Conservation (phyloP, 768 basidiomycete genomes). For the Vishniacozyma victoriae region DNA sequence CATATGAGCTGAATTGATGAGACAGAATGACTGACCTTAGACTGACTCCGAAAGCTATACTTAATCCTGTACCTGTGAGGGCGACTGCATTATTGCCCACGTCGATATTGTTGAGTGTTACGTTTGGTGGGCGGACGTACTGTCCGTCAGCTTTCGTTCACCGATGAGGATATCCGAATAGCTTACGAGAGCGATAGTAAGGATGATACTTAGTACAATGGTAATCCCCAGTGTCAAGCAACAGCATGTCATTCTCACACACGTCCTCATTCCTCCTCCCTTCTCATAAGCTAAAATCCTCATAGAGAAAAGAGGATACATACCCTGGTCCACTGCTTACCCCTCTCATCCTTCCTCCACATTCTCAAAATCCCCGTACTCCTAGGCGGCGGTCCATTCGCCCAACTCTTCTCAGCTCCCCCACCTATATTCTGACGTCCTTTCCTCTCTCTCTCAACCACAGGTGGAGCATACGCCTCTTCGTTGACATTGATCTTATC, state of each 20-base stretch:
- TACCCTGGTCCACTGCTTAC: constrained; percentile 45
- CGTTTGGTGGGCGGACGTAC: constrained; percentile 44
- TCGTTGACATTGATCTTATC: too few relatives aligned
- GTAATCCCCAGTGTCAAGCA: constrained; percentile 34
- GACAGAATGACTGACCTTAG: constrained; percentile 26
- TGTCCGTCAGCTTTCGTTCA: constrained; percentile 7
- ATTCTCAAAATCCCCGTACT: constrained; percentile 45
- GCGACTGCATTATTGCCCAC: constrained; percentile 34
- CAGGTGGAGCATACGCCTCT: background rate
- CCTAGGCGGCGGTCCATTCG: constrained; percentile 30
- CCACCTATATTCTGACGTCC: background rate
- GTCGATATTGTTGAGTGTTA: constrained; percentile 35
- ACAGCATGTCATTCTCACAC: constrained; percentile 38
- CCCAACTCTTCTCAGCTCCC: background rate
- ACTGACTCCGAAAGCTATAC: constrained; percentile 34
- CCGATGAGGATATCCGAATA: background rate
- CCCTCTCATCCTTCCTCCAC: constrained; percentile 47
- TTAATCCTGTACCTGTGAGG: constrained; percentile 27
- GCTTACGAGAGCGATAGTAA: constrained; percentile 41
- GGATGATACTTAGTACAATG: constrained; percentile 35
- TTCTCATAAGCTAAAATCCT: constrained; percentile 7
- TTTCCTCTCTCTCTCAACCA: background rate
- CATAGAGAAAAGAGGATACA: background rate
- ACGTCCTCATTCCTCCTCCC: constrained; percentile 40
- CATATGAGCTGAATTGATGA: background rate